A percentile compares a stretch with the other conserved stretches of the same genome.
Evolutionary conservation across 2,329 filamentous ascomycete species (phyloP).

Genomic region (Aspergillus fructus): DNA sequence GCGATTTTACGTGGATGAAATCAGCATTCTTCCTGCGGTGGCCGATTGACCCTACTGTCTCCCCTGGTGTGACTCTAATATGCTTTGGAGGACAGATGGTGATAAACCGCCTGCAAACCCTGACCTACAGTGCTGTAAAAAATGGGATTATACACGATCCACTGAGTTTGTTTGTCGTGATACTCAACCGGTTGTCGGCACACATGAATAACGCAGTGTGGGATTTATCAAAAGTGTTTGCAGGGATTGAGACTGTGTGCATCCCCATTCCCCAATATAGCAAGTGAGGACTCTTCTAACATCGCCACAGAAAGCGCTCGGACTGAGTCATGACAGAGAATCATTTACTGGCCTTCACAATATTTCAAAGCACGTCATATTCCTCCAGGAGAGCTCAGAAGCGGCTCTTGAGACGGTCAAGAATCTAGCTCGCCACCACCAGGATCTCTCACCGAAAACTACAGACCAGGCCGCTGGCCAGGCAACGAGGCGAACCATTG

Average conservation of each 20-base stretch:
- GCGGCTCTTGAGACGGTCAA: background rate
- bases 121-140: background rate
- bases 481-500: background rate
- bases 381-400: background rate
- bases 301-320: background rate
- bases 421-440: background rate
- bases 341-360: background rate
- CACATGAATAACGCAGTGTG: background rate
- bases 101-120: background rate
- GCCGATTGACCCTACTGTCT: background rate
- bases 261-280: background rate
- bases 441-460: background rate
- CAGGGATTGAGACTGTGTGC: background rate
- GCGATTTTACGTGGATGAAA: background rate
- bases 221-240: background rate
- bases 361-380: conserved; percentile 1
- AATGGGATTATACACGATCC: background rate
- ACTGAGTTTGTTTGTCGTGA: background rate
- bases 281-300: background rate
- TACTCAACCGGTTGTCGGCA: background rate
- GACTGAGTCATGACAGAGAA: background rate
- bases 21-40: background rate
- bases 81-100: background rate
- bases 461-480: background rate
- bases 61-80: background rate